A percentile compares a stretch with the other conserved stretches of the same genome.
Evolutionary conservation across 2,329 filamentous ascomycete species (phyloP).

Genomic region (Didymella pinodella): DNA sequence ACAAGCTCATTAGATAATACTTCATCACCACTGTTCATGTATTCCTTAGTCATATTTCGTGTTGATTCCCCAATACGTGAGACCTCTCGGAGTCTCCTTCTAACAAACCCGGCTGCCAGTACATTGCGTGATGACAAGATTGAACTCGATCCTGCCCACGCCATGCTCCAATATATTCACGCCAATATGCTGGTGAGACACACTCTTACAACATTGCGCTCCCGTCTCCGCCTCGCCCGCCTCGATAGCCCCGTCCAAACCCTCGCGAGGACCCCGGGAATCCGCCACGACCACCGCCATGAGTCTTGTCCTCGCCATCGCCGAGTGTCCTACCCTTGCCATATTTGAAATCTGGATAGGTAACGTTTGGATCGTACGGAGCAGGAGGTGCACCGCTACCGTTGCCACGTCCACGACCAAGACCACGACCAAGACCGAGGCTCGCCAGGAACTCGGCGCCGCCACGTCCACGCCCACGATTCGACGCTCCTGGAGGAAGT

Average conservation of each 20-base stretch:
- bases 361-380: not conserved
- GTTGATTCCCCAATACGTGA: not conserved
- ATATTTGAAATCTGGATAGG: not conserved
- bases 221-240: conserved; percentile 2
- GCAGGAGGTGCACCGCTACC: not conserved
- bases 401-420: not conserved
- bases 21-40: too few relatives aligned
- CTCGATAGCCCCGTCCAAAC: not conserved
- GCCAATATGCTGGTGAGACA: not conserved
- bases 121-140: not conserved
- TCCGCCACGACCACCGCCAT: conserved; percentile 6
- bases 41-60: too few relatives aligned
- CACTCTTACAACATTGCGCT: not conserved
- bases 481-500: not conserved
- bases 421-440: not conserved
- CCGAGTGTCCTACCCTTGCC: conserved; percentile 1
- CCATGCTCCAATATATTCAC: not conserved
- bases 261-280: not conserved
- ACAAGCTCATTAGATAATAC: too few relatives aligned
- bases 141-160: not conserved
- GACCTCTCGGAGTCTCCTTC: too few relatives aligned
- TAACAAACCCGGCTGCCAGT: too few relatives aligned
- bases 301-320: not conserved
- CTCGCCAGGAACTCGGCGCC: not conserved
- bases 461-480: not conserved